phyloP scores from a whole-genome alignment of 1,284 basidiomycete species.

The Fomitopsis schrenkii region DNA sequence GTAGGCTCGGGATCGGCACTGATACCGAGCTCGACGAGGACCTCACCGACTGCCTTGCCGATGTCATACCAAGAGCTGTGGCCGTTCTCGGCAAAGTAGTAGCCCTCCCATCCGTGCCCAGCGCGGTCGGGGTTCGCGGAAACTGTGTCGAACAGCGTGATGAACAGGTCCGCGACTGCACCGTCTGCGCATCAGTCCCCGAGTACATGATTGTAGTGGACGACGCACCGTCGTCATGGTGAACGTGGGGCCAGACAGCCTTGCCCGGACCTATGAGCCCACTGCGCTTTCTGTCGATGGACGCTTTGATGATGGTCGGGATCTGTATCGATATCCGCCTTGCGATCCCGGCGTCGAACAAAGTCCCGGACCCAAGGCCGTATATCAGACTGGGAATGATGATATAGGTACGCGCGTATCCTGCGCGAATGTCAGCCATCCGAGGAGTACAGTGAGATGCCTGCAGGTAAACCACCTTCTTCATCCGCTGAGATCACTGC shows the following conservation, averaged over 20 bases:
- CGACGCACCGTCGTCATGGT: conserved; percentile 38
- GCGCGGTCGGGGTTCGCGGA: conserved; percentile 6
- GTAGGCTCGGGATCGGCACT: conserved; percentile 22
- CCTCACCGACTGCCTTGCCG: conserved; percentile 31
- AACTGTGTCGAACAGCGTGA: conserved; percentile 15
- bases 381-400: conserved; percentile 45
- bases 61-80: conserved; percentile 36
- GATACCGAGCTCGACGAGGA: conserved; percentile 25
- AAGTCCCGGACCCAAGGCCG: conserved; percentile 37
- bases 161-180: conserved; percentile 19
- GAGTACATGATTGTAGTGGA: neutral
- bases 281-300: conserved; percentile 25
- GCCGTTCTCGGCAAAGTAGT: conserved; percentile 44
- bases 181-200: no score
- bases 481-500: conserved; percentile 37
- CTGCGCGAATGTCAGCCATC: conserved; percentile 16
- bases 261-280: conserved; percentile 29
- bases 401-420: conserved; percentile 41
- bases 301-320: conserved; percentile 34
- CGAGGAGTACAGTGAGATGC: no score
- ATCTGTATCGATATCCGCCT: conserved; percentile 43
- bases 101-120: conserved; percentile 39
- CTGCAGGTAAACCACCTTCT: conserved; percentile 26
- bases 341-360: conserved; percentile 41
- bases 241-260: conserved; percentile 41